Conservation (phyloP, 495 filamentous ascomycete genomes). For the Hyphodiscus hymeniophilus region DNA sequence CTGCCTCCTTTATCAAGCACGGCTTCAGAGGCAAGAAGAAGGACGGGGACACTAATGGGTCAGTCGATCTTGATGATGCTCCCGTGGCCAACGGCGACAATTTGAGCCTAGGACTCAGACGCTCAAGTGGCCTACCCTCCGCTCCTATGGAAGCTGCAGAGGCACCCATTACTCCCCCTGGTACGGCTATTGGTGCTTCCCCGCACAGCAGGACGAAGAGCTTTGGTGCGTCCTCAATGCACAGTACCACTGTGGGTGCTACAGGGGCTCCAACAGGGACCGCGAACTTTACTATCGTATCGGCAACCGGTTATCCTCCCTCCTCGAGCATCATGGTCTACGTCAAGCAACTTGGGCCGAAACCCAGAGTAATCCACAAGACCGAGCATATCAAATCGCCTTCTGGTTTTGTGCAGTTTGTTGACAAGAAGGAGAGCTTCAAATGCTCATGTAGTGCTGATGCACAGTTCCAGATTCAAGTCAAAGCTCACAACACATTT, state of each 20-base stretch:
- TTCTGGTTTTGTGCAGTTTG: slow-evolving; percentile 52
- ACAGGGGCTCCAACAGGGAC: slow-evolving; percentile 53
- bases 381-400: slow-evolving; percentile 70
- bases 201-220: slow-evolving; percentile 60
- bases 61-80: slow-evolving; percentile 15
- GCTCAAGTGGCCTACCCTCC: not conserved
- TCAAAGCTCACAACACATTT: slow-evolving; percentile 76
- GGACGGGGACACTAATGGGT: slow-evolving; percentile 34
- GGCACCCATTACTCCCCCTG: slow-evolving; percentile 26
- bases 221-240: slow-evolving; percentile 51
- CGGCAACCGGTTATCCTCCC: slow-evolving; percentile 69
- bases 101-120: not conserved
- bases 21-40: slow-evolving; percentile 63
- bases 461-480: slow-evolving; percentile 75
- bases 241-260: slow-evolving; percentile 46
- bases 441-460: slow-evolving; percentile 71
- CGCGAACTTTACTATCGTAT: slow-evolving; percentile 71
- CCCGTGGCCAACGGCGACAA: slow-evolving; percentile 4
- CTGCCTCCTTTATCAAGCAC: slow-evolving; percentile 66
- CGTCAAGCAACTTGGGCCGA: slow-evolving; percentile 55
- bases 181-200: slow-evolving; percentile 31
- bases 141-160: not conserved
- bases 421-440: slow-evolving; percentile 56
- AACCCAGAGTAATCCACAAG: slow-evolving; percentile 76
- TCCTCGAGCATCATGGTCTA: slow-evolving; percentile 75